Percentiles rank a stretch among this genome's conserved stretches.
Evolutionary conservation across 352 stramenopile species (phyloP).

Genomic region (Pythium brachiatum): DNA sequence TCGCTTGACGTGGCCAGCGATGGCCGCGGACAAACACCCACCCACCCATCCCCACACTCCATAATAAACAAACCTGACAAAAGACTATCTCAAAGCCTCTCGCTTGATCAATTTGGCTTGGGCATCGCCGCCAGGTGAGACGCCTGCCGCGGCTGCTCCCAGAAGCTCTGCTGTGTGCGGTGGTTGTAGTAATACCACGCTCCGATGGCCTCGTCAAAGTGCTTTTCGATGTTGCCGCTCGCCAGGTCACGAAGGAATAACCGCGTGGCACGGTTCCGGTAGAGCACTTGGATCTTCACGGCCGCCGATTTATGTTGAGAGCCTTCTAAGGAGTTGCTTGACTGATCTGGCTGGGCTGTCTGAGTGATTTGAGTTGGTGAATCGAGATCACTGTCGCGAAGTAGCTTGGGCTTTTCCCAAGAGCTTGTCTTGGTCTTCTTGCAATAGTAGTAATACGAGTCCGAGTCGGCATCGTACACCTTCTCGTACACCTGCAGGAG

Average conservation of each 20-base stretch:
- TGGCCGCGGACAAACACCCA: not conserved
- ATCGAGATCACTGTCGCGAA: slow-evolving; percentile 7
- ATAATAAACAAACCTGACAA: slow-evolving; percentile 30
- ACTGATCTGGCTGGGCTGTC: not conserved
- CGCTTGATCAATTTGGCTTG: not conserved
- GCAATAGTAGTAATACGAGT: slow-evolving; percentile 35
- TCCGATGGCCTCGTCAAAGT: slow-evolving; percentile 38
- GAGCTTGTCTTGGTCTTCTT: slow-evolving; percentile 28
- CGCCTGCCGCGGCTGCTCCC: slow-evolving; percentile 39
- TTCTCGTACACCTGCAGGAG: slow-evolving; percentile 33
- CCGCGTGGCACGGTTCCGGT: slow-evolving; percentile 32
- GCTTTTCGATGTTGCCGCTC: slow-evolving; percentile 36
- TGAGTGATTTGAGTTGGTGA: not conserved
- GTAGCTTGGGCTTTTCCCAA: slow-evolving; percentile 32
- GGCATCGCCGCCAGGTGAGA: slow-evolving; percentile 14
- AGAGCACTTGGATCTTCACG: slow-evolving; percentile 36
- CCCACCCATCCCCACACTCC: slow-evolving; percentile 18
- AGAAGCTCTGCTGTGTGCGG: slow-evolving; percentile 51
- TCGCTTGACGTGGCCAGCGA: slow-evolving; percentile 23
- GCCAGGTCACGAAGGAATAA: slow-evolving; percentile 40
- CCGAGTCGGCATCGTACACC: slow-evolving; percentile 31
- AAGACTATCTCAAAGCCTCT: not conserved
- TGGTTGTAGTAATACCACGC: slow-evolving; percentile 60
- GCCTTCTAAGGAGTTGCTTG: not conserved
- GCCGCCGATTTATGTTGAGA: slow-evolving; percentile 17